These are phyloP conservation scores for Xylaria sp. DNA, from an alignment of 2,329 filamentous ascomycete genomes.

Conservation along the genomic window DNA sequence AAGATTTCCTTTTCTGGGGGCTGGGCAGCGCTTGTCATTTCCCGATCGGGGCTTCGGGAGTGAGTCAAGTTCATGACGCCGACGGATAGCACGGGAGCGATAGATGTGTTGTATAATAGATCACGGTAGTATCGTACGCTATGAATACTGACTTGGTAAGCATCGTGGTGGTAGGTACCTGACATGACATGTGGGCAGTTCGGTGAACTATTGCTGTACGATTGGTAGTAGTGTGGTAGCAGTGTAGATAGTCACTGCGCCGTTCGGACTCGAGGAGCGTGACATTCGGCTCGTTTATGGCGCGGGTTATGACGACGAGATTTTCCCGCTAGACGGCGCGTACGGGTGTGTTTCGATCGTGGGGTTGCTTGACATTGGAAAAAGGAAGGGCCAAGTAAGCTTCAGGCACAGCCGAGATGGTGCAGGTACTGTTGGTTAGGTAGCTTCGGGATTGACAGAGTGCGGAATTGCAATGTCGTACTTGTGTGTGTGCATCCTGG, in stretches of 20 bases:
- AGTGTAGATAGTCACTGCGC: slow-evolving; percentile 10
- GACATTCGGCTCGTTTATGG: slow-evolving; percentile 27
- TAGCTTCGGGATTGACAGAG: not conserved
- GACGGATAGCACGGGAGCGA: slow-evolving; percentile 14
- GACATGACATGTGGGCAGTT: not conserved
- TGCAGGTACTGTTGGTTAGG: no score
- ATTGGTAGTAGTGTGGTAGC: not conserved
- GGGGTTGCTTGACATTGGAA: not conserved
- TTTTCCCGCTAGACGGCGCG: slow-evolving; percentile 27
- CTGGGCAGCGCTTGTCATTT: slow-evolving; percentile 28
- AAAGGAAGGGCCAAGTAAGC: not conserved
- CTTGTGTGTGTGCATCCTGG: not conserved
- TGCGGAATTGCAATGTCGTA: not conserved
- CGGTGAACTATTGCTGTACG: slow-evolving; percentile 15
- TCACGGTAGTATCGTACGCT: not conserved
- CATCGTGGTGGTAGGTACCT: slow-evolving; percentile 2
- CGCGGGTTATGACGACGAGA: slow-evolving; percentile 22
- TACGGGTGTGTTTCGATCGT: slow-evolving; percentile 29
- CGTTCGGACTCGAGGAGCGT: slow-evolving; percentile 28
- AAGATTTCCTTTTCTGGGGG: not conserved
- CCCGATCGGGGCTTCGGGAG: slow-evolving; percentile 30
- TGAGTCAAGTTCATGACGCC: slow-evolving; percentile 12
- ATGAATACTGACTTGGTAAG: no score
- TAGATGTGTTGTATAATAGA: not conserved
- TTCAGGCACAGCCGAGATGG: not conserved